Evolutionary conservation across 2,329 filamentous ascomycete species (phyloP), one percentile per base, ranked within the genome.

Genomic region (Fusarium udum): DNA sequence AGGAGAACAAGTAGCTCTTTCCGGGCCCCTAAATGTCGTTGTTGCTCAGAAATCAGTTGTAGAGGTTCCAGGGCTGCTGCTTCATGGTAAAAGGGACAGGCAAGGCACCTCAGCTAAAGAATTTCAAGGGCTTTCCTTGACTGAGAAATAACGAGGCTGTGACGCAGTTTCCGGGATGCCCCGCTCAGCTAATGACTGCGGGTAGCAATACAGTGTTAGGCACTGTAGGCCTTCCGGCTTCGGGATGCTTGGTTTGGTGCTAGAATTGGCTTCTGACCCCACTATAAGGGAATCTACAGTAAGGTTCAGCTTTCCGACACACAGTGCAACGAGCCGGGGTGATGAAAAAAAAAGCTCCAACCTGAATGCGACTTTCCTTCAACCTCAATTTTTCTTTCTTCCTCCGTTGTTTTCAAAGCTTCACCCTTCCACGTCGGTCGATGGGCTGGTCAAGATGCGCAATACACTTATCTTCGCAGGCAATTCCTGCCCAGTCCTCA

Each of bases 381-480:
- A 37, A 64, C 67, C 73, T 59, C 60, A 64, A 70, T 46, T 45
- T 62, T 43, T 76, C 69, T 62, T 63, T 66, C 67, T 67, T 55
- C 40, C 74, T 74, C 76, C 69, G 49, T 67, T 73, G 28, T 70
- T 67, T 69, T 76, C 73, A 65, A 76, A 62, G 71, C 69, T 74
- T 75, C 70, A 72, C 67, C 62, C 52, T 75, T 60, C 42, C 60
- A 59, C 60, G 59, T 69, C 67, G 55, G 56, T 78, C 60, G 63
- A 78, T 77, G 77, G 75, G 73, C 78, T 70, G 72, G 70, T 64
- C 79, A 83, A 78, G 75, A 91, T 91, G 89, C 87, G 90, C 78
- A 90, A 90, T 80, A 92, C 90, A 62, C 85, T 92, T 77, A 90
- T 92, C 75, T 92, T 92, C 79, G 87, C 90, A 78, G 90, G 90